phyloP scores from a whole-genome alignment of 441 rosid species.

The Adansonia madagascariensis region DNA sequence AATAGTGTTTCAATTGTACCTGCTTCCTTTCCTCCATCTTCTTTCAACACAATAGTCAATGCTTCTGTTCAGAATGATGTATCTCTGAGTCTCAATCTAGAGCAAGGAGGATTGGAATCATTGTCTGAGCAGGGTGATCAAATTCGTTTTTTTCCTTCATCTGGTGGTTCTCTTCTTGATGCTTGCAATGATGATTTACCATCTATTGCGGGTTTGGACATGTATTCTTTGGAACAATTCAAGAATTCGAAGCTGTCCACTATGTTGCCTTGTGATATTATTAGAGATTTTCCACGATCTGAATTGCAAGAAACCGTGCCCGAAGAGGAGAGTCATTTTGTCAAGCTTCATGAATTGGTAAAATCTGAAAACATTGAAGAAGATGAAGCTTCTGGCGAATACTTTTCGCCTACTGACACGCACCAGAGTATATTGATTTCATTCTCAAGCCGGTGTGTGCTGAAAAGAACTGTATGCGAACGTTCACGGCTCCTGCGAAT shows the following conservation, averaged over 20 bases:
- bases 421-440: constrained; percentile 92
- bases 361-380: constrained; percentile 51
- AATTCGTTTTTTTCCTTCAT: constrained; percentile 37
- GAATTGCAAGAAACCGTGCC: constrained; percentile 41
- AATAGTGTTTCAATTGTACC: constrained; percentile 44
- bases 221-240: constrained; percentile 36
- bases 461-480: constrained; percentile 82
- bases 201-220: constrained; percentile 36
- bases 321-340: constrained; percentile 46
- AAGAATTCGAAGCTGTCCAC: constrained; percentile 38
- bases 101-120: constrained; percentile 46
- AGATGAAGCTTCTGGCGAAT: constrained; percentile 59
- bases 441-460: constrained; percentile 82
- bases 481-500: constrained; percentile 83
- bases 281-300: constrained; percentile 36
- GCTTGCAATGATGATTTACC: constrained; percentile 37
- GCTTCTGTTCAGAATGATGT: constrained; percentile 45
- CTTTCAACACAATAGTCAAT: constrained; percentile 35
- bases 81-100: constrained; percentile 29
- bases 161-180: constrained; percentile 39
- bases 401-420: constrained; percentile 72
- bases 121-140: constrained; percentile 44
- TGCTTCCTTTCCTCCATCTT: constrained; percentile 37
- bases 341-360: constrained; percentile 40
- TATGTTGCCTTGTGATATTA: constrained; percentile 31